A percentile compares a stretch with the other conserved stretches of the same genome.
phyloP scores from a whole-genome alignment of 305 asterid genomes.

The Solanum hybrid region DNA sequence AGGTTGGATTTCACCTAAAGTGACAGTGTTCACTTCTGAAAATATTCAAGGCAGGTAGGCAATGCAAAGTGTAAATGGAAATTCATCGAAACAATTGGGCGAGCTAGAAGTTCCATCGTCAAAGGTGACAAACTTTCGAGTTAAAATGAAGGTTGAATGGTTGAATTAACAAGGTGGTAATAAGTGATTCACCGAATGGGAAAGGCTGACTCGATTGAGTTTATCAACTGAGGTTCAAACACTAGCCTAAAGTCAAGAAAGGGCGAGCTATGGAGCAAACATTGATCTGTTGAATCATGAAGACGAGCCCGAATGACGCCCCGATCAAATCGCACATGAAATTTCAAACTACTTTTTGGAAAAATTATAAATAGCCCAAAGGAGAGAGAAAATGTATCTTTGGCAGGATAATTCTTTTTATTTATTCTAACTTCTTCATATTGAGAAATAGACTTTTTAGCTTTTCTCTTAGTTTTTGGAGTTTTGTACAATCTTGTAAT shows the following conservation, averaged over 20 bases:
- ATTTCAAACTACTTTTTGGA: not conserved
- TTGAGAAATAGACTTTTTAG: not conserved
- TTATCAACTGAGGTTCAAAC: not conserved
- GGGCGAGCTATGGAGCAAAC: not conserved
- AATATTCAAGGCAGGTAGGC: not conserved
- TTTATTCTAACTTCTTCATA: not conserved
- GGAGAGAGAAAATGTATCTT: not conserved
- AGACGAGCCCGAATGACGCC: not conserved
- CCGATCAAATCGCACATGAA: not conserved
- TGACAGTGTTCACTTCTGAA: not conserved
- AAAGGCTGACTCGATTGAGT: too few relatives aligned
- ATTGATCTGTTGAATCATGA: not conserved
- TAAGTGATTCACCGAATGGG: not conserved
- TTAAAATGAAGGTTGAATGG: not conserved
- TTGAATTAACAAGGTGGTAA: not conserved
- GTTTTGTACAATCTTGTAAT: not conserved
- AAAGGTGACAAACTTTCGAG: not conserved
- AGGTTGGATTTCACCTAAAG: not conserved
- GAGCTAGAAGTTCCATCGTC: not conserved
- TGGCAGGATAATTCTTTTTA: not conserved
- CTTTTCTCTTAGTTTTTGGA: not conserved
- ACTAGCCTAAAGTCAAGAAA: not conserved
- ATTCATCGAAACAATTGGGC: not conserved
- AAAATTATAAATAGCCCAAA: not conserved
- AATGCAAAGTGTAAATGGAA: not conserved